These are phyloP conservation scores for Porcisia hertigi DNA, from an alignment of 208 protist species.

Conservation along the genomic window DNA sequence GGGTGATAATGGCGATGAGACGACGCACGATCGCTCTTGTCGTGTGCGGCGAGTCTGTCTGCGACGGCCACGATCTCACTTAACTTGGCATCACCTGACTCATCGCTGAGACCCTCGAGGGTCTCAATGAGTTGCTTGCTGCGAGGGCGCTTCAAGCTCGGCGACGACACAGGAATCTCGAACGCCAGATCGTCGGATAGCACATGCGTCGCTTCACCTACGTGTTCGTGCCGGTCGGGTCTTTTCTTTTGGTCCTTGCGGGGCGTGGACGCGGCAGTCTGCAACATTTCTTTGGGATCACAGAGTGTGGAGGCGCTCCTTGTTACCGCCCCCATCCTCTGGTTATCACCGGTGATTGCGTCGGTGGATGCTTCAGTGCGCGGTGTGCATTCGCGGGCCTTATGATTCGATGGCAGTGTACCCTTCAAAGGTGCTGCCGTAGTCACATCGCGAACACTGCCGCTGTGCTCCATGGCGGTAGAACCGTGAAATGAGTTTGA, in stretches of 20 bases:
- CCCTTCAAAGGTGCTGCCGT: neutral
- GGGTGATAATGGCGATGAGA: neutral
- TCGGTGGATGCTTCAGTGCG: neutral
- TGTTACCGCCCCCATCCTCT: no score
- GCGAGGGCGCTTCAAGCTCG: neutral
- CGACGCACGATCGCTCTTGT: neutral
- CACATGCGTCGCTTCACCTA: neutral
- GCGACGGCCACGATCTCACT: neutral
- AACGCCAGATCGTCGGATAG: neutral
- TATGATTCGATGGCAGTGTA: neutral
- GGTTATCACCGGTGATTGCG: neutral
- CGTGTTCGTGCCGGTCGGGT: neutral
- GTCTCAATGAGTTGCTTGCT: neutral
- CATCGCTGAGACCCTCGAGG: neutral
- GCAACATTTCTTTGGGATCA: neutral
- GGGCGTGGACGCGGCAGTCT: conserved; percentile 6
- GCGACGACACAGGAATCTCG: conserved; percentile 6
- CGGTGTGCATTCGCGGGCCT: neutral
- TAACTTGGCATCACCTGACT: neutral
- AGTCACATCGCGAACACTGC: neutral
- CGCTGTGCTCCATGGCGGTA: neutral
- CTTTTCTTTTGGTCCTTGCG: conserved; percentile 1
- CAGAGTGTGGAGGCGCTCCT: neutral
- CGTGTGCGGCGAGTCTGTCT: neutral
- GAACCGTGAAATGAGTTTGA: neutral